Evolutionary conservation across 371 early-diverging fungal species (phyloP), one percentile per base, ranked within the genome.

Genomic region (Mortierella sp.): DNA sequence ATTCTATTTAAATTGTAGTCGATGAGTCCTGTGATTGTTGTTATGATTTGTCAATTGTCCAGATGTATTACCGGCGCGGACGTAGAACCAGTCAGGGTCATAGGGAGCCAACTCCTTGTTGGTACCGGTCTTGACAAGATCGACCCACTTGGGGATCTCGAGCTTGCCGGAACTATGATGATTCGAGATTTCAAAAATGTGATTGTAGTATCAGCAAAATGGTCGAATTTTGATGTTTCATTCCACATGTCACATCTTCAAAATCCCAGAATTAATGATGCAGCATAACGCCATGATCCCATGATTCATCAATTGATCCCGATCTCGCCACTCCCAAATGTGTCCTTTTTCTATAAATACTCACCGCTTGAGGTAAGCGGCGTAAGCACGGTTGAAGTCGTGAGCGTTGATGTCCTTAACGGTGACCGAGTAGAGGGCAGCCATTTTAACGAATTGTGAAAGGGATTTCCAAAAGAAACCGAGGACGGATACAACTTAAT

Each of bases 71-170:
- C 95, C 96, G 74, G 97, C 97, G 84, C 98, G 97, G 77, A 97
- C 88, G 91, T 96, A 99, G 95, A 92, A 99, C 98, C 98, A 99
- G 92, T 99, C 98, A 72, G 96, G 95, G 84, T 99, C 98, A 88
- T 96, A 94, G 60, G 98, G 98, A 85, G 96, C 95, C 73, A 96
- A 91, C 90, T 98, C 97, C 94, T 97, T 98, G 95, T 88, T 90
- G 83, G 96, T 90, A 78, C 93, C 97, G 80, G 98, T 97, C 94
- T 99, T 99, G 90, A 96, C 98, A 84, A 97, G 87, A 87, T 99
- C 98, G 77, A 97, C 96, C 98, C 98, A 98, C 90, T 94, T 95
- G 87, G 98, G 99, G 83, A 99, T 94, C 84, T 96, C 95, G 87
- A 99, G 94, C 93, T 97, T 97, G 84, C 98, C 98, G 81, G 97